Evolutionary conservation across 2,329 filamentous ascomycete genomes (phyloP), one percentile per base, ranked within the genome.

Genomic region (Aspergillus ruber): DNA sequence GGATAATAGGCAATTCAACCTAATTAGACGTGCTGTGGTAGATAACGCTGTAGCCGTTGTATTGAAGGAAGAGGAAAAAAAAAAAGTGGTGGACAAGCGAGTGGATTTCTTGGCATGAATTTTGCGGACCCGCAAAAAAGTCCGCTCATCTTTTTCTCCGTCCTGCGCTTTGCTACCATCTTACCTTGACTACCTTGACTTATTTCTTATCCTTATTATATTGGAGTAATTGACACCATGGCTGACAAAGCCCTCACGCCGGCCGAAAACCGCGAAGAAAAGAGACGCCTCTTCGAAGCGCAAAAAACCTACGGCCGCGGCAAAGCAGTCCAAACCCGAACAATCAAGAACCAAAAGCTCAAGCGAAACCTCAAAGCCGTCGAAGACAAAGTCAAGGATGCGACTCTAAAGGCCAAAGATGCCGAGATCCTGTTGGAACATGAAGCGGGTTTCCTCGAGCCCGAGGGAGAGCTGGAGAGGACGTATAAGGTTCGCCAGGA

Each of bases 351-450:
- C 75, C 94, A 88, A 77, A 98, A 97, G 68, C 72, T 97, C 53
- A 85, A 89, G 43, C 80, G 82, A 10, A 95, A 88, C 55, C 73
- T 98, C 43, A 85, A 83, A 63, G 77, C 77, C 2, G 78, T 96
- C 41, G 93, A 98, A 66, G 74, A 74, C 50, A 93, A 93, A 67
- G 91, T 90, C 70, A 82, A 90, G 61, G 80, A 85, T 58, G 91
- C 91, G 1, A 75, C 86, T 1, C 69, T 94, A 32, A 85, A 87
- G 67, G 90, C 93, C 13, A 95, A 95, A 70, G 91, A 96, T 75
- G 89, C 91, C 18, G 93, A 98, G 71, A 93, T 98, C 48, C 73
- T 98, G 58, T 80, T 95, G 46, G 91, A 97, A 69, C 88, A 95
- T 66, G 81, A 84, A 6, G 74, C 80, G 9, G 93, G 93, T 6